Evolutionary conservation across 129 eudicot species (phyloP).

Genomic region (Helichrysum umbraculigerum): DNA sequence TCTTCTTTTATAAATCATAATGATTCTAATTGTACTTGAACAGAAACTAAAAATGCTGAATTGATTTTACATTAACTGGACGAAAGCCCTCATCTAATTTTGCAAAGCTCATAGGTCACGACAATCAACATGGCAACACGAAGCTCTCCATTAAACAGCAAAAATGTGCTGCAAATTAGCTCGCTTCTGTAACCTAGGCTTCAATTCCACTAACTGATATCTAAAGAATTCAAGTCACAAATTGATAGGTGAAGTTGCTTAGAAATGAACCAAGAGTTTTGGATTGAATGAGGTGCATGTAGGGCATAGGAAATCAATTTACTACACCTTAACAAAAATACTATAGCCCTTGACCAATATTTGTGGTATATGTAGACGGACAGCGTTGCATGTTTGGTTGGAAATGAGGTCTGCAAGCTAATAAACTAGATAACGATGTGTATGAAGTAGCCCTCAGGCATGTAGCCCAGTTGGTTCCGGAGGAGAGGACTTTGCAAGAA

Average conservation of each 20-base stretch:
- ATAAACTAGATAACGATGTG: constrained; percentile 20
- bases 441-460: constrained; percentile 23
- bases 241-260: not conserved
- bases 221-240: not conserved
- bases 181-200: too few species aligned
- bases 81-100: not conserved
- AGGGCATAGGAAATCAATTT: constrained; percentile 13
- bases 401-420: not conserved
- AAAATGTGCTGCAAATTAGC: too few species aligned
- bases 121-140: too few species aligned
- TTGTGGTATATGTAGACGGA: not conserved
- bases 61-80: not conserved
- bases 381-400: not conserved
- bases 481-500: too few species aligned
- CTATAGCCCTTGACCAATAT: not conserved
- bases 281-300: constrained; percentile 8
- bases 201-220: not conserved
- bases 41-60: not conserved
- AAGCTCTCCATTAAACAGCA: too few species aligned
- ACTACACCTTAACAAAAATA: not conserved
- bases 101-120: not conserved
- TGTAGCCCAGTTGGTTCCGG: too few species aligned
- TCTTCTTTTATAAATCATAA: not conserved
- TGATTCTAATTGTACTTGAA: constrained; percentile 3
- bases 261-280: not conserved